Evolutionary conservation across 1,139 yeast genomes (phyloP), one percentile per base, ranked within the genome.

Genomic region (Diutina scorzettiae): DNA sequence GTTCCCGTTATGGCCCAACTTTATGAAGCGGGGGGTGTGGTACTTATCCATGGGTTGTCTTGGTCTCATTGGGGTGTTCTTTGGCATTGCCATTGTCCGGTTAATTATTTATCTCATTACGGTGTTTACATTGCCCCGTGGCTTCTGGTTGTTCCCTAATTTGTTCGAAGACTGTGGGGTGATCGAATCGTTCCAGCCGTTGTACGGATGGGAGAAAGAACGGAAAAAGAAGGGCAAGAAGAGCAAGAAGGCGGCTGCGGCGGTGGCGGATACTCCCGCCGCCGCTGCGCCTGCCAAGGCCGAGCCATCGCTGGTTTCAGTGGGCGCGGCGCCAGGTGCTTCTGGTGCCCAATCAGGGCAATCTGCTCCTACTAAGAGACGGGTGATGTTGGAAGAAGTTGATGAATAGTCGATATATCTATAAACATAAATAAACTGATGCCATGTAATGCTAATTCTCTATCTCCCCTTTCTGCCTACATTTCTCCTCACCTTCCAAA

Each of bases 131-230:
- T 62, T 73, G 43, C 75, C 79, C 17, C 79, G 78, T 28, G 93
- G 93, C 5, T 72, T 93, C 56, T 91, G 99, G 98, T 61, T 91
- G 42, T 91, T 85, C 71, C 99, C 99, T 46, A 91, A 91, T 58
- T 69, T 91, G 57, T 91, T 89, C 62, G 98, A 81, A 47, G 99
- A 91, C 57, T 89, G 94, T 52, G 96, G 97, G 21, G 84, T 93
- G 49, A 58, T 91, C 49, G 97, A 89, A 48, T 82, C 95, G 67
- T 91, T 93, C 67, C 72, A 73, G 50, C 99, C 99, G 2, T 52
- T 81, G 6, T 91, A 84, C 58, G 94, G 78, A 5, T 91, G 95
- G 89, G 63, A 64, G 52, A 56, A 55, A 49, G 47, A 51, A 41
- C 57, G 56, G 52, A 50, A 52, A 44, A 49, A 51, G 46, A 43